Evolutionary conservation across 108 stramenopile genomes (phyloP), one percentile per base, ranked within the genome.

Genomic region (Schizochytrium sp.): DNA sequence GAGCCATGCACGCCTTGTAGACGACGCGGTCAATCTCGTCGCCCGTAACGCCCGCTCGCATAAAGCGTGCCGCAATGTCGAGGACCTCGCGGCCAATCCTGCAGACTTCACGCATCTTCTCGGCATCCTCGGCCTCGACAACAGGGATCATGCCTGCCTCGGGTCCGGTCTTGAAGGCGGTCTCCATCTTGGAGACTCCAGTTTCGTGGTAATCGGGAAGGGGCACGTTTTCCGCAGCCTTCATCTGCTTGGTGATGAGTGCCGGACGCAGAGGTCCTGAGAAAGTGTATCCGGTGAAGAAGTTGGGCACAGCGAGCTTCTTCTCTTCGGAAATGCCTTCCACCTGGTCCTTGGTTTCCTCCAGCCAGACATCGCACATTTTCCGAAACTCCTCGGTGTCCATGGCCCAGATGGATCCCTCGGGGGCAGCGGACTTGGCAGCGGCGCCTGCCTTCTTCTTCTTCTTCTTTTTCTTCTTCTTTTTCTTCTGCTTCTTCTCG

Each of bases 11-110:
- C 10, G 95, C 97, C n/a, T 95, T 93, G 91, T 99, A 98, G n/a
- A 98, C 98, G 19, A 96, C 88, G 44, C 91, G 89, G 93, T 99
- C 99, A 90, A 99, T 97, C 58, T 96, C 97, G 92, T 98, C 98
- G 19, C 97, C 97, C 19, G 98, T 99, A n/a, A 98, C 96, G 23
- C 98, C 99, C 5, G 93, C 93, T 44, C 48, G 57, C 4, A 99
- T 95, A 29, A 94, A 94, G 57, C 93, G 55, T 0, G 97, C 98
- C 0, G 97, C 98, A 25, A 95, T 69, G 92, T 98, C 99, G 59
- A 99, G 91, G 8, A 98, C 95, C 88, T 98, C 95, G 57, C 98
- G 91, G 44, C 97, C 98, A 10, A 95, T 76, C 60, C 90, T 72
- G 47, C 97, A 97, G 4, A 97, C 93, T 10, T 91, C 95, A 47